A percentile compares a stretch with the other conserved stretches of the same genome.
Evolutionary conservation across 192 early-diverging fungal species (phyloP).

Genomic region (Mortierella alpina): DNA sequence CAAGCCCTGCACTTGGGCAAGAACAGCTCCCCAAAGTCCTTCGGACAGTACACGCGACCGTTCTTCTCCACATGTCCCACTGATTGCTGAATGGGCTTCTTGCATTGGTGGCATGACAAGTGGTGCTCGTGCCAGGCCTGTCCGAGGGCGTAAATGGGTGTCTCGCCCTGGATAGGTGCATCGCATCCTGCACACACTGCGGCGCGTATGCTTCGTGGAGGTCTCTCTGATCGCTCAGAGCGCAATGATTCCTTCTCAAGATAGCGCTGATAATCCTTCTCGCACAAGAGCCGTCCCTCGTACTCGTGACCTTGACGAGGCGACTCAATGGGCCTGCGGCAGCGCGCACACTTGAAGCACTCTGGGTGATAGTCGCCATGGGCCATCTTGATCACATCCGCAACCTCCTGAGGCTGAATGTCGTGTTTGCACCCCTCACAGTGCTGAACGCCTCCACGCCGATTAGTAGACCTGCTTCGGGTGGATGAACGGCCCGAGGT

Average conservation of each 20-base stretch:
- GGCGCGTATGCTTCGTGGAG: constrained; percentile 25
- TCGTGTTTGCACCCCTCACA: constrained; percentile 50
- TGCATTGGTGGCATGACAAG: constrained; percentile 74
- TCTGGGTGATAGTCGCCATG: constrained; percentile 58
- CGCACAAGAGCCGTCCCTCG: constrained; percentile 72
- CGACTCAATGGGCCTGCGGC: constrained; percentile 61
- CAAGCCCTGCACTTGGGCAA: constrained; percentile 77
- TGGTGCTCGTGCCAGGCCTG: constrained; percentile 73
- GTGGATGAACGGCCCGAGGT: constrained; percentile 25
- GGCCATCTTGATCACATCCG: constrained; percentile 45
- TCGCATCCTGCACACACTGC: constrained; percentile 42
- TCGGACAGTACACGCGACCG: constrained; percentile 72
- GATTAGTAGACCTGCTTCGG: constrained; percentile 47
- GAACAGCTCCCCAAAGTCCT: constrained; percentile 74
- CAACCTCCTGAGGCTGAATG: constrained; percentile 35
- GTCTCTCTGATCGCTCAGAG: constrained; percentile 31
- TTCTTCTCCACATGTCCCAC: constrained; percentile 69
- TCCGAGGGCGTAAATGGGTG: constrained; percentile 71
- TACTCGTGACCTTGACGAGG: constrained; percentile 63
- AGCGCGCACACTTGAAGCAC: constrained; percentile 69
- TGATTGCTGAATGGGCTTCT: constrained; percentile 67
- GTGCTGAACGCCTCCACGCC: constrained; percentile 33
- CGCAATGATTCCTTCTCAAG: constrained; percentile 28
- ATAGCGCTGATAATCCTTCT: constrained; percentile 61
- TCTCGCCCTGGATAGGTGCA: constrained; percentile 25